A percentile compares a stretch with the other conserved stretches of the same genome.
Evolutionary conservation across 371 early-diverging fungal species (phyloP).

Genomic region (Nematocida parisii): DNA sequence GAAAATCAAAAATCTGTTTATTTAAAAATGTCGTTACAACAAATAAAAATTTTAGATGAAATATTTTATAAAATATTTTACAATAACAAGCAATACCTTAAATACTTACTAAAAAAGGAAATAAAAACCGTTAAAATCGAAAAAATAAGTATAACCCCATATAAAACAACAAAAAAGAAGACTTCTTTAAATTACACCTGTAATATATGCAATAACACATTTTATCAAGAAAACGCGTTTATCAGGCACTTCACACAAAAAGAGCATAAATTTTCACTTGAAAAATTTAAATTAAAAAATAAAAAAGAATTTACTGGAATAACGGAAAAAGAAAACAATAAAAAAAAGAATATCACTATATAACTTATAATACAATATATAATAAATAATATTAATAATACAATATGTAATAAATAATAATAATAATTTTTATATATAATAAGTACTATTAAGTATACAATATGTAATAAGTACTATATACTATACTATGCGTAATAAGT

Average conservation of each 20-base stretch:
- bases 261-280: constrained; percentile 9
- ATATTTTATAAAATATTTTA: neutral
- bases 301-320: constrained; percentile 9
- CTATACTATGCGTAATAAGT: too few species aligned
- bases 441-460: too few species aligned
- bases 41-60: neutral
- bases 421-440: too few species aligned
- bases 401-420: too few species aligned
- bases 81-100: neutral
- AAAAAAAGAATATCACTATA: constrained; percentile 1
- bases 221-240: neutral
- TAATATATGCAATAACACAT: constrained; percentile 5
- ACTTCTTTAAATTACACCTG: neutral
- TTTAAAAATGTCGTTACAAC: neutral
- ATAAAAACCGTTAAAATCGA: neutral
- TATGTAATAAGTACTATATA: too few species aligned
- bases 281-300: constrained; percentile 4
- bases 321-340: constrained; percentile 15
- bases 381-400: too few species aligned
- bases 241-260: constrained; percentile 17
- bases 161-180: neutral
- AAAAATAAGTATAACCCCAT: neutral
- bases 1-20: constrained; percentile 10
- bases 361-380: too few species aligned
- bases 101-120: neutral